phyloP scores from a whole-genome alignment of 192 early-diverging fungal genomes.

The Backusella macrospora region DNA sequence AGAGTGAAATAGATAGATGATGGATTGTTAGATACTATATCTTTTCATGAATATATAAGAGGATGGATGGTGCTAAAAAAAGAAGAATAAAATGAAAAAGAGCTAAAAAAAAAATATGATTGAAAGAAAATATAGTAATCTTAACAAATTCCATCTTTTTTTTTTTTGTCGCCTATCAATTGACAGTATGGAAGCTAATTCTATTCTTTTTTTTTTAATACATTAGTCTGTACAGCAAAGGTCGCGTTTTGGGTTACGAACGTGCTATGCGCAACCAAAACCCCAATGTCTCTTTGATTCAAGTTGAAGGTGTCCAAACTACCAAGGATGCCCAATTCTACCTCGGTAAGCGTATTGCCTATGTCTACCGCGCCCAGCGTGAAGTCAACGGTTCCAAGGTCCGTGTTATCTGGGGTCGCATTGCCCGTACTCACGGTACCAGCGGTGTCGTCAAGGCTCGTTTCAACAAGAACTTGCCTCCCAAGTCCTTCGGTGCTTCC shows the following conservation, averaged over 20 bases:
- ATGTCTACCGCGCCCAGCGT: conserved; percentile 94
- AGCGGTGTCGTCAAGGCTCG: conserved; percentile 95
- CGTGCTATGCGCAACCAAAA: conserved; percentile 91
- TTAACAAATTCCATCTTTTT: background rate
- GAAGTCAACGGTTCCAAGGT: conserved; percentile 87
- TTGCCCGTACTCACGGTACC: conserved; percentile 95
- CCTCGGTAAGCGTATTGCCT: conserved; percentile 98
- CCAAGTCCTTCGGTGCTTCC: conserved; percentile 89
- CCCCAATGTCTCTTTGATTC: conserved; percentile 88
- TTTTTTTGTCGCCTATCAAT: background rate
- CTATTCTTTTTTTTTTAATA: background rate
- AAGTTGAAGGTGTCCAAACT: conserved; percentile 91
- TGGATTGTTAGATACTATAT: conserved; percentile 6
- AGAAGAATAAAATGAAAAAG: background rate
- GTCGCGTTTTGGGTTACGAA: conserved; percentile 93
- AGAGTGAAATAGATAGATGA: conserved; percentile 1
- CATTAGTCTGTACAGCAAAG: conserved; percentile 96
- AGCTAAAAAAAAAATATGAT: background rate
- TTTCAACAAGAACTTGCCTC: conserved; percentile 97
- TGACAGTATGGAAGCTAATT: background rate
- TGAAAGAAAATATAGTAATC: background rate
- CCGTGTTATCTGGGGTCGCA: conserved; percentile 97
- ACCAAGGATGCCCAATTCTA: conserved; percentile 94
- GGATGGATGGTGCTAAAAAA: background rate
- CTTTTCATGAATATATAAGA: background rate